Evolutionary conservation across 192 early-diverging fungal species (phyloP).

Genomic region (Nowakowskiella sp.): DNA sequence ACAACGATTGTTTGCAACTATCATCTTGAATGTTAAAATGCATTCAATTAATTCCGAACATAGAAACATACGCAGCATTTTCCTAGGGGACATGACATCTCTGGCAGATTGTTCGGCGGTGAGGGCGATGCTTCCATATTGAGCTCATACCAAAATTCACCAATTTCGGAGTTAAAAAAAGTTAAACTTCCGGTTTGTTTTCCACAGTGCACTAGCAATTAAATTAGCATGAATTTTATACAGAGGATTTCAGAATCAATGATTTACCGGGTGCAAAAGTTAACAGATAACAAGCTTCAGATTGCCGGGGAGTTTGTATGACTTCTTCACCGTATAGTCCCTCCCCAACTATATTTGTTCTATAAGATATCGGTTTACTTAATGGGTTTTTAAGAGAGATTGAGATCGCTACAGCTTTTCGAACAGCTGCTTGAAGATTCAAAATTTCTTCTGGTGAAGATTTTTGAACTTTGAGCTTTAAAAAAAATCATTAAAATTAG

Average conservation of each 20-base stretch:
- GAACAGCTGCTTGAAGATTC: conserved; percentile 17
- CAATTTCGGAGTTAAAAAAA: conserved; percentile 32
- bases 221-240: too few relatives aligned
- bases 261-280: conserved; percentile 35
- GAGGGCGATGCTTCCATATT: conserved; percentile 28
- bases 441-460: conserved; percentile 29
- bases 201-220: conserved; percentile 21
- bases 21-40: neutral
- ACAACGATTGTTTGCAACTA: conserved; percentile 16
- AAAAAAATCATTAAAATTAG: too few relatives aligned
- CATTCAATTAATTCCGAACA: neutral
- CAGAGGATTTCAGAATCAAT: neutral
- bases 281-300: conserved; percentile 26
- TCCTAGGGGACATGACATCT: conserved; percentile 34
- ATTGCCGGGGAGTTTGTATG: conserved; percentile 16
- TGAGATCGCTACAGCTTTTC: conserved; percentile 21
- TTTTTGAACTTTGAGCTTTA: conserved; percentile 18
- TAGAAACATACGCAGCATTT: conserved; percentile 30
- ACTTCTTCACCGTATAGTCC: conserved; percentile 18
- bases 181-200: conserved; percentile 22
- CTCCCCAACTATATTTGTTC: conserved; percentile 19
- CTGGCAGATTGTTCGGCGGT: conserved; percentile 23
- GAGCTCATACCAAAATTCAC: conserved; percentile 48
- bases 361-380: conserved; percentile 16
- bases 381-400: conserved; percentile 35